phyloP scores from a whole-genome alignment of 164 flowering plant genomes.

The Malania oleifera region DNA sequence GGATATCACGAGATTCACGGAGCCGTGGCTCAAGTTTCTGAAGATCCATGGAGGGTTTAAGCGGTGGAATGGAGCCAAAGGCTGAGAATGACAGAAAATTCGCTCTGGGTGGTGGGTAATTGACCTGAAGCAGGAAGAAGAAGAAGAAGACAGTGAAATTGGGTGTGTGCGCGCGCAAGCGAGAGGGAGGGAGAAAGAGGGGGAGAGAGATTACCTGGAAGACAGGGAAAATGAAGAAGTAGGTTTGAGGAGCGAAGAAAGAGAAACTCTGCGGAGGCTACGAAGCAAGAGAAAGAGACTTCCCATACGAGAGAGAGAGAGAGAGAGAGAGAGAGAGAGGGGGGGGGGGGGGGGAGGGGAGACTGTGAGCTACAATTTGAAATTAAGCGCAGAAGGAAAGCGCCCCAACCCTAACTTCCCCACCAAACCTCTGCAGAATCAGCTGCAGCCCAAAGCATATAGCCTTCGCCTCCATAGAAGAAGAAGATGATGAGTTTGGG shows the following conservation, averaged over 20 bases:
- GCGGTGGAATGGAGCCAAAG: constrained; percentile 3
- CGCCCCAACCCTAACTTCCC: no score
- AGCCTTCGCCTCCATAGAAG: no score
- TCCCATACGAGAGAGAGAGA: constrained; percentile 29
- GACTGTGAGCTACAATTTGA: no score
- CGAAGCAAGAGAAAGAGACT: constrained; percentile 25
- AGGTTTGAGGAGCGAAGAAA: constrained; percentile 21
- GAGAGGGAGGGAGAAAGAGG: neutral
- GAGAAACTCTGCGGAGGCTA: constrained; percentile 20
- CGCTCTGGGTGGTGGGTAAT: constrained; percentile 6
- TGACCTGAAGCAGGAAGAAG: constrained; percentile 16
- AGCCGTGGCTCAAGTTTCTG: constrained; percentile 43
- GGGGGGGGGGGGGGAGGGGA: no score
- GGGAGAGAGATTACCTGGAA: constrained; percentile 26
- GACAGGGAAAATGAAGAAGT: constrained; percentile 12
- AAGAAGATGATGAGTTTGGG: no score
- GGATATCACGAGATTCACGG: constrained; percentile 60
- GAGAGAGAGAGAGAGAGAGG: no score
- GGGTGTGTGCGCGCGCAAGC: neutral
- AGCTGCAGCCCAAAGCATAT: no score
- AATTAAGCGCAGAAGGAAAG: no score
- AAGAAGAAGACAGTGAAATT: neutral
- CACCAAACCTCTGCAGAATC: no score
- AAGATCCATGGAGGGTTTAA: constrained; percentile 27
- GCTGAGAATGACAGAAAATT: neutral